These are phyloP conservation scores for Cryptococcus sp. DNA, from an alignment of 1,284 basidiomycete genomes.

Conservation along the genomic window DNA sequence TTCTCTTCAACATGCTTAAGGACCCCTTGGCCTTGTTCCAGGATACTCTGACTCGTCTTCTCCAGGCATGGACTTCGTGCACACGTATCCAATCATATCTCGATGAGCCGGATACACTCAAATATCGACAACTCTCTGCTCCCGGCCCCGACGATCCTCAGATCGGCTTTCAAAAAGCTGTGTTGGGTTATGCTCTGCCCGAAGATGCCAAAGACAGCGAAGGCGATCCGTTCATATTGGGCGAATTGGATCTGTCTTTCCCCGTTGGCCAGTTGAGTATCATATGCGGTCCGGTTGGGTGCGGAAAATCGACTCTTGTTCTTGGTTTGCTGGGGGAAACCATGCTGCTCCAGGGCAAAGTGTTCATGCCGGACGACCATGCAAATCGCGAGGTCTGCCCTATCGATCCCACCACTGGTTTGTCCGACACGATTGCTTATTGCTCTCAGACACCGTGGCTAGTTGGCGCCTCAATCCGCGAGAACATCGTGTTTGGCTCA, in stretches of 20 bases:
- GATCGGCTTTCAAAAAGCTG: slow-evolving; percentile 58
- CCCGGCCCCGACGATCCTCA: slow-evolving; percentile 47
- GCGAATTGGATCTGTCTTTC: slow-evolving; percentile 55
- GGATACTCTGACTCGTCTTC: slow-evolving; percentile 54
- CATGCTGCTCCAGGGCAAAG: slow-evolving; percentile 54
- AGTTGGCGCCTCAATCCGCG: slow-evolving; percentile 58
- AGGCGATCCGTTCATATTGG: slow-evolving; percentile 52
- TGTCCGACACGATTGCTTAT: slow-evolving; percentile 59
- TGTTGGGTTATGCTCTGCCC: slow-evolving; percentile 43
- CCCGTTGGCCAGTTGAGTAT: slow-evolving; percentile 52
- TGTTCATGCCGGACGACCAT: slow-evolving; percentile 58
- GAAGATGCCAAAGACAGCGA: slow-evolving; percentile 27
- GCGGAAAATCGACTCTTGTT: slow-evolving; percentile 70
- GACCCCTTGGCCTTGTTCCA: slow-evolving; percentile 42
- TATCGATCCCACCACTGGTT: slow-evolving; percentile 53
- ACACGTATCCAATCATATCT: slow-evolving; percentile 55
- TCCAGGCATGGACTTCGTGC: slow-evolving; percentile 54
- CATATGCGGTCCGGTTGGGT: slow-evolving; percentile 56
- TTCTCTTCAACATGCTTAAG: slow-evolving; percentile 58
- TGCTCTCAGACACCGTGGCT: slow-evolving; percentile 60
- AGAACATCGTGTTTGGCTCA: slow-evolving; percentile 60
- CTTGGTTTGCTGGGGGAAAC: slow-evolving; percentile 60
- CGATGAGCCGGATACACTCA: slow-evolving; percentile 59
- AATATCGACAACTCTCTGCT: slow-evolving; percentile 57
- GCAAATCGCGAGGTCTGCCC: slow-evolving; percentile 50